Conservation (phyloP, 1,284 basidiomycete species). For the Agroathelia rolfsii region DNA sequence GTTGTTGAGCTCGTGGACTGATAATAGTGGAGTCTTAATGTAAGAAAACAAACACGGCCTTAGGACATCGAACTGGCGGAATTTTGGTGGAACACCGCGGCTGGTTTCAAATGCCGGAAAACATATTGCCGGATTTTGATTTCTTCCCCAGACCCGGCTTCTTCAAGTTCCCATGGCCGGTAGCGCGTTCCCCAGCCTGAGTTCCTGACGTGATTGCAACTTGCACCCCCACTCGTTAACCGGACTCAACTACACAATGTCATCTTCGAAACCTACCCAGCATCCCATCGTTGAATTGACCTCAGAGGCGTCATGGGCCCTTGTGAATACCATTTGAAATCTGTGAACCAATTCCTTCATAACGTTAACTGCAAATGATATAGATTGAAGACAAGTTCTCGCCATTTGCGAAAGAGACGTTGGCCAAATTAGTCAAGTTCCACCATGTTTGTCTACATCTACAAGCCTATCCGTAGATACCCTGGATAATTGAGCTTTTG, state of each 20-base stretch:
- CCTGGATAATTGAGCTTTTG: too few species aligned
- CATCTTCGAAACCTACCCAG: constrained; percentile 19
- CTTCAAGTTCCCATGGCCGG: too few species aligned
- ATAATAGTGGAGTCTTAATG: too few species aligned
- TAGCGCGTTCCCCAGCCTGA: neutral
- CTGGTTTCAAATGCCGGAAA: too few species aligned
- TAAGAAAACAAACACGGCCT: too few species aligned
- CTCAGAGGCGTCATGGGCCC: constrained; percentile 72
- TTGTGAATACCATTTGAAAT: constrained; percentile 38
- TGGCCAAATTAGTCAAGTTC: constrained; percentile 79
- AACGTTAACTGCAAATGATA: constrained; percentile 6
- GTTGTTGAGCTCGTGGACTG: too few species aligned
- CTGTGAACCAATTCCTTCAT: neutral
- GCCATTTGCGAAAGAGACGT: constrained; percentile 75
- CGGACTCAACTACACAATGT: constrained; percentile 29
- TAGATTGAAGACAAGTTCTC: constrained; percentile 91
- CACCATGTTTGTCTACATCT: constrained; percentile 53
- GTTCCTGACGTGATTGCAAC: too few species aligned
- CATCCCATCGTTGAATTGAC: constrained; percentile 69
- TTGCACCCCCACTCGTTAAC: too few species aligned
- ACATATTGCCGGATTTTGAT: neutral
- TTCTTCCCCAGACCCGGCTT: neutral
- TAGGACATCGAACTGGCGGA: too few species aligned
- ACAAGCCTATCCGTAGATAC: too few species aligned
- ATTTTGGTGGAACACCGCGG: too few species aligned